Evolutionary conservation across 495 filamentous ascomycete species (phyloP).

Genomic region (Aspergillus steynii): DNA sequence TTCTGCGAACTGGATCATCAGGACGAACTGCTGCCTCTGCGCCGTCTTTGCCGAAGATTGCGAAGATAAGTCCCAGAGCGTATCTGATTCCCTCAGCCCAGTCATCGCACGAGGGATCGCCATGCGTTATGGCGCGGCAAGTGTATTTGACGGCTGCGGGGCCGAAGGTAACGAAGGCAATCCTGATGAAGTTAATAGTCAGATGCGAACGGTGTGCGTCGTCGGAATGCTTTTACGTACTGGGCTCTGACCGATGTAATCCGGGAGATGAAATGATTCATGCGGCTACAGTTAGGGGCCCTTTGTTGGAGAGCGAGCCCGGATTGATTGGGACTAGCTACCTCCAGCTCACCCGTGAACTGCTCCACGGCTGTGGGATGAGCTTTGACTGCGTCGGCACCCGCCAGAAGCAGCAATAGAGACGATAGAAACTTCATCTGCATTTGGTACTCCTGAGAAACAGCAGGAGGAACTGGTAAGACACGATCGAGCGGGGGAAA

Average conservation of each 20-base stretch:
- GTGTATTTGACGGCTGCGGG: background rate
- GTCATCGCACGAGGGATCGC: constrained; percentile 3
- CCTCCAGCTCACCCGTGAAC: constrained; percentile 5
- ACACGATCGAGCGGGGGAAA: constrained; percentile 1
- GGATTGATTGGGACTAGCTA: constrained; percentile 1
- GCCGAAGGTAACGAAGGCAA: constrained; percentile 2
- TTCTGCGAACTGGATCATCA: background rate
- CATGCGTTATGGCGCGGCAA: constrained; percentile 1
- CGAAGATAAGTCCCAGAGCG: background rate
- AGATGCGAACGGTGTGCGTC: background rate
- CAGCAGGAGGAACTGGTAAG: constrained; percentile 1
- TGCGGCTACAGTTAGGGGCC: background rate
- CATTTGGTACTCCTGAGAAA: background rate
- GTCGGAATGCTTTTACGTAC: background rate
- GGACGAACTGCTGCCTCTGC: background rate
- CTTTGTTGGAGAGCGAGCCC: background rate
- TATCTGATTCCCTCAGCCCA: constrained; percentile 2
- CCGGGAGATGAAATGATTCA: constrained; percentile 1
- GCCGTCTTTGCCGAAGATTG: background rate
- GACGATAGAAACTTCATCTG: constrained; percentile 3
- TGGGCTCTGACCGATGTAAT: background rate
- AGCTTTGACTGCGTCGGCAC: background rate
- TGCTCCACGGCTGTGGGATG: background rate
- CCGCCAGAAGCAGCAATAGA: constrained; percentile 2
- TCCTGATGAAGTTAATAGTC: constrained; percentile 1